Percentiles rank a stretch among this genome's conserved stretches.
phyloP scores from a whole-genome alignment of 148 eudicot genomes.

The Salicornia ramosissima region DNA sequence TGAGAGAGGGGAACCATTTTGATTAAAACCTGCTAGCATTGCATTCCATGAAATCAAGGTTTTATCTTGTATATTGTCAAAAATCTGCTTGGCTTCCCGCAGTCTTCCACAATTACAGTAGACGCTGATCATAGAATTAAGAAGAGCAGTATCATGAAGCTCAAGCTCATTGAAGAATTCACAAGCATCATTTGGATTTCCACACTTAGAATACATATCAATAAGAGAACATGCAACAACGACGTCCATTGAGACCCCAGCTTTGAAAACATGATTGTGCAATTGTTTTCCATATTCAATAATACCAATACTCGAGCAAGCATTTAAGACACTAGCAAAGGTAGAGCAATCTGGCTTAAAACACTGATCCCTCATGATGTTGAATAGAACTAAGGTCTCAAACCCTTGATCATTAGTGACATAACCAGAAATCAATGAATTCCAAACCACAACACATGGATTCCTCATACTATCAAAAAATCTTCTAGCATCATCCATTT shows the following conservation, averaged over 20 bases:
- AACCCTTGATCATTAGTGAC: slow-evolving; percentile 35
- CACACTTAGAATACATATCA: slow-evolving; percentile 71
- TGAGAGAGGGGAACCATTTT: slow-evolving; percentile 60
- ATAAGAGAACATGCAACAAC: slow-evolving; percentile 58
- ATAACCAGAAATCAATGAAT: slow-evolving; percentile 78
- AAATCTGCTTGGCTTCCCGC: slow-evolving; percentile 65
- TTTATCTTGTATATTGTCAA: slow-evolving; percentile 49
- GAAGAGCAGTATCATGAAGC: slow-evolving; percentile 60
- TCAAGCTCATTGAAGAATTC: slow-evolving; percentile 58
- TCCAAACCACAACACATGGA: slow-evolving; percentile 66
- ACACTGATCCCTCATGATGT: slow-evolving; percentile 47
- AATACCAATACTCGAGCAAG: slow-evolving; percentile 45
- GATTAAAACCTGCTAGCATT: slow-evolving; percentile 69
- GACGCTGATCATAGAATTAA: slow-evolving; percentile 79
- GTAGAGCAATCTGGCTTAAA: slow-evolving; percentile 52
- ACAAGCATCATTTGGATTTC: slow-evolving; percentile 52
- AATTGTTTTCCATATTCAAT: slow-evolving; percentile 50
- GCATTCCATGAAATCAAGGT: slow-evolving; percentile 91
- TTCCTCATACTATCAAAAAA: slow-evolving; percentile 33
- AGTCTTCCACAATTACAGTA: slow-evolving; percentile 68
- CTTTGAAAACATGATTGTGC: slow-evolving; percentile 51
- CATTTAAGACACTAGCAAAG: slow-evolving; percentile 53
- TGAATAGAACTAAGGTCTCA: slow-evolving; percentile 48
- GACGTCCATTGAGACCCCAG: slow-evolving; percentile 46
- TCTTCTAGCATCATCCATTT: slow-evolving; percentile 63